A percentile compares a stretch with the other conserved stretches of the same genome.
phyloP scores from a whole-genome alignment of 768 basidiomycete species.

The Calocera viscosa region DNA sequence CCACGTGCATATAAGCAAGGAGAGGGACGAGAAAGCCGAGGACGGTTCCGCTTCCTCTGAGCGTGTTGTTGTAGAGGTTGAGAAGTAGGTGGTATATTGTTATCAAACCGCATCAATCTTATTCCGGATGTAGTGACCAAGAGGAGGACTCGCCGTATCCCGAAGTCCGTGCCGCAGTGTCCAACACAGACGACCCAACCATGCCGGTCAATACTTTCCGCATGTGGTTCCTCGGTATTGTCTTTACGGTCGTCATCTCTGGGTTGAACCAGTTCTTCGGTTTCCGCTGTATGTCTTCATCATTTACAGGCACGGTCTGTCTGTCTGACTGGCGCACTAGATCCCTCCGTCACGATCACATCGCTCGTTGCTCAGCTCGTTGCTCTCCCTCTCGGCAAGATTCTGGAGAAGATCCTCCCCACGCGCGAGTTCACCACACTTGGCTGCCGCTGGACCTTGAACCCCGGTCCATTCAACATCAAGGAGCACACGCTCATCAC shows the following conservation, averaged over 20 bases:
- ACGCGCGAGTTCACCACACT: constrained; percentile 16
- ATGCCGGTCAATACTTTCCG: constrained; percentile 40
- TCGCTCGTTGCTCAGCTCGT: constrained; percentile 25
- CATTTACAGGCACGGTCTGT: background rate
- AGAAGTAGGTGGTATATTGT: background rate
- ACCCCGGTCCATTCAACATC: constrained; percentile 22
- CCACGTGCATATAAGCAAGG: background rate
- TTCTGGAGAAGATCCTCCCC: constrained; percentile 18
- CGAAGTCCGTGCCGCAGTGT: constrained; percentile 56
- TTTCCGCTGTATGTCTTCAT: constrained; percentile 31
- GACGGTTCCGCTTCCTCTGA: background rate
- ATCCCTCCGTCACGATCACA: constrained; percentile 21
- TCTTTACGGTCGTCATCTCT: constrained; percentile 16
- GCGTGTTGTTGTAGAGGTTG: background rate
- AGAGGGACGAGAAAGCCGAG: background rate
- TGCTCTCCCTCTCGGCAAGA: constrained; percentile 22
- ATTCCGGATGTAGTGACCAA: background rate
- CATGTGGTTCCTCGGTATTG: constrained; percentile 40
- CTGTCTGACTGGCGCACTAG: background rate
- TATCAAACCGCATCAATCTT: background rate
- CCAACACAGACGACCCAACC: constrained; percentile 54
- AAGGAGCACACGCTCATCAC: constrained; percentile 19
- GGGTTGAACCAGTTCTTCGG: constrained; percentile 69
- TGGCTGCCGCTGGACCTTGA: constrained; percentile 16
- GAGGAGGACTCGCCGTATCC: constrained; percentile 19